A percentile compares a stretch with the other conserved stretches of the same genome.
These are phyloP conservation scores for Kodamaea kakaduensis DNA, from an alignment of 805 yeast genomes.

Conservation along the genomic window DNA sequence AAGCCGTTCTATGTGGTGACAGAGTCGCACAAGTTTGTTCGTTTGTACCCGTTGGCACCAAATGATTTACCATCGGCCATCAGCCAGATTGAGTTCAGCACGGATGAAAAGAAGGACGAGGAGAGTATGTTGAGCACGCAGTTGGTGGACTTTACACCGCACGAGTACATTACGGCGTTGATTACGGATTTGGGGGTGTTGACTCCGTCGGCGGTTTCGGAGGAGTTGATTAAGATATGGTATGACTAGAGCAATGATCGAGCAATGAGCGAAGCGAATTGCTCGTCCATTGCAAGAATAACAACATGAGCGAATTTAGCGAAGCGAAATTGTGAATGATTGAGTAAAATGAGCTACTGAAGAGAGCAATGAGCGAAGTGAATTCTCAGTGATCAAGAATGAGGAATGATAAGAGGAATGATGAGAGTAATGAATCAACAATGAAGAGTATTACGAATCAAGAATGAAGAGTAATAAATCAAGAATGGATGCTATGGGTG, in stretches of 20 bases:
- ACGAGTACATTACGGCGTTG: constrained; percentile 89
- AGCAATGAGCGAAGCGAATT: no score
- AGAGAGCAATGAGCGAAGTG: no score
- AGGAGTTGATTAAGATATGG: constrained; percentile 97
- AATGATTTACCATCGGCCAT: constrained; percentile 71
- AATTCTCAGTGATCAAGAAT: no score
- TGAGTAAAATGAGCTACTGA: no score
- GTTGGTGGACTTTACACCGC: constrained; percentile 87
- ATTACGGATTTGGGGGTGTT: constrained; percentile 95
- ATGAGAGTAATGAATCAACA: no score
- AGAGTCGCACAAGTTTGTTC: constrained; percentile 92
- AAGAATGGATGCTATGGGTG: no score
- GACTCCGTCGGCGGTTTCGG: constrained; percentile 98
- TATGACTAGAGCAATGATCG: constrained; percentile 54
- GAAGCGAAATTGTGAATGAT: no score
- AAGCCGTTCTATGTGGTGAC: constrained; percentile 93
- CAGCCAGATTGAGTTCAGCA: constrained; percentile 11
- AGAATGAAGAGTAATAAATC: no score
- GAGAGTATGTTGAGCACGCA: constrained; percentile 27
- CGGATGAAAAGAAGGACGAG: constrained; percentile 19
- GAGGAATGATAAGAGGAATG: no score
- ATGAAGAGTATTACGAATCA: no score
- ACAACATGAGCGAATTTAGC: no score
- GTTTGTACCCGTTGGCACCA: constrained; percentile 91
- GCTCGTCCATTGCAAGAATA: no score